Base-by-base conservation (phyloP, 371 early-diverging fungal genomes). In the Mortierella sp. region DNA sequence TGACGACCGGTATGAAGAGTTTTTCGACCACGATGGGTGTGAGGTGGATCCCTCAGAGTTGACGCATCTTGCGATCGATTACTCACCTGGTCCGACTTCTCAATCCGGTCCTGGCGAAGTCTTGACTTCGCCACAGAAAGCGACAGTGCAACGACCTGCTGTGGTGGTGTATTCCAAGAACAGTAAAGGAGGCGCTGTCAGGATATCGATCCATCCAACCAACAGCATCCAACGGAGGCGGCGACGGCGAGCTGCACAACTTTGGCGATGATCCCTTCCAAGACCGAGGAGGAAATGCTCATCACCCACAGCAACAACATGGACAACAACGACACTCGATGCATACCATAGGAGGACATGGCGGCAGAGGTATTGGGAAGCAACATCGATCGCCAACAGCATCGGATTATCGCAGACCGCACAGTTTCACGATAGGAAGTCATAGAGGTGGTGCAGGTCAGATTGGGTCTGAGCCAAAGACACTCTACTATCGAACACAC, bases 391-490 rank as follows among this genome's bases (percentile, higher is more conserved):
- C 71, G 58, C 37, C 66, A 37, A 39, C 68, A n/a, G 45, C 43
- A 0, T 65, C 71, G 11, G 71, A 65, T 6, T 76, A 76, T 48
- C 55, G 77, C 6, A 76, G 74, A 26, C 66, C 71, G 4, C 68
- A 76, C 14, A 70, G 77, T 34, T 73, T 53, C 52, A 29, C 71
- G 14, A 0, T 52, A 11, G 71, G 37, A 16, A 44, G 26, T 40
- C 26, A 58, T 19, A 8, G 43, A 39, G 68, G 53, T 10, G n/a
- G 52, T 43, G n/a, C 40, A 13, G 19, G 31, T 16, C 4, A n/a
- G 29, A 29, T 14, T 37, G 40, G 43, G 34, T 44, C 13, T 19
- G 47, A 40, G 19, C 73, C 66, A 22, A 52, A n/a, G 14, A 29
- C 45, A 5, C 13, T 53, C 14, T 44, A 45, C 13, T 70, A 61